Percentiles rank a stretch among this genome's conserved stretches.
phyloP scores from a whole-genome alignment of 2,329 filamentous ascomycete species.

The Alternaria viburni region DNA sequence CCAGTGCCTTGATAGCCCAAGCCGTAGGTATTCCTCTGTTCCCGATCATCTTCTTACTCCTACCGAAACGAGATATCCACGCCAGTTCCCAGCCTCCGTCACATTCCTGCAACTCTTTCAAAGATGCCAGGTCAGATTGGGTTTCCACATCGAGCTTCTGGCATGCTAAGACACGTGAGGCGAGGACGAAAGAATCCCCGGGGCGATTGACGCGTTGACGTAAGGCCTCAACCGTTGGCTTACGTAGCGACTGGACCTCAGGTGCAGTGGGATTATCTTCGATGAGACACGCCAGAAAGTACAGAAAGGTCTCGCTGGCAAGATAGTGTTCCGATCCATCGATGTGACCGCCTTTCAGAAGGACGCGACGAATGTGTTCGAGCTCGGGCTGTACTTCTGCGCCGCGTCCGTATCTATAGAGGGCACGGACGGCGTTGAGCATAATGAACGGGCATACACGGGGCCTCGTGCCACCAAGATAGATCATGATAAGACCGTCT shows the following conservation, averaged over 20 bases:
- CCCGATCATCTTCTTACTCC: conserved; percentile 22
- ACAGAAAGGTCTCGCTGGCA: conserved; percentile 42
- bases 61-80: conserved; percentile 18
- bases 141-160: conserved; percentile 23
- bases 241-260: conserved; percentile 26
- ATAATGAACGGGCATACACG: conserved; percentile 40
- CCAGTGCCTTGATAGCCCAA: conserved; percentile 30
- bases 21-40: conserved; percentile 30
- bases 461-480: conserved; percentile 35
- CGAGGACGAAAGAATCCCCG: conserved; percentile 33
- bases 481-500: conserved; percentile 49
- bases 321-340: conserved; percentile 43
- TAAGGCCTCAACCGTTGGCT: conserved; percentile 28
- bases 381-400: conserved; percentile 29
- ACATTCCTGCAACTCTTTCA: conserved; percentile 37
- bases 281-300: conserved; percentile 35
- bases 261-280: conserved; percentile 20
- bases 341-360: conserved; percentile 34
- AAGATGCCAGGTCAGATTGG: conserved; percentile 12
- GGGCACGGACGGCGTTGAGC: conserved; percentile 42
- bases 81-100: conserved; percentile 47
- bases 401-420: conserved; percentile 40
- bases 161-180: conserved; percentile 39
- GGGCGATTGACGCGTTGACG: conserved; percentile 29
- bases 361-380: conserved; percentile 23